Evolutionary conservation across 2,329 filamentous ascomycete genomes (phyloP), one percentile per base, ranked within the genome.

Genomic region (Karstenula rhodostoma): DNA sequence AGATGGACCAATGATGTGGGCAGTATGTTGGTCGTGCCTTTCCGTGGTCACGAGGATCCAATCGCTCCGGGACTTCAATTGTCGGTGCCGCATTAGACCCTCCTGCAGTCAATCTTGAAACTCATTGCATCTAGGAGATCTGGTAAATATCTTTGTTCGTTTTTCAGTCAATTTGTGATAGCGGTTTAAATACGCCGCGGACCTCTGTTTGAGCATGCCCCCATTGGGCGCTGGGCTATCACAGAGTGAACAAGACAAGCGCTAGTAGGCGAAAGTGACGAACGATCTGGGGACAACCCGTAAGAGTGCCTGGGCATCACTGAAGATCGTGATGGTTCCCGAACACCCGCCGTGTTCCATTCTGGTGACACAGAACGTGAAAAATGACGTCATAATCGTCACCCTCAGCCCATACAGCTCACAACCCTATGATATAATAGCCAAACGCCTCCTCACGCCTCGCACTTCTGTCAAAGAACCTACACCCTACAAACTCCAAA

Each of bases 371-470:
- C 0, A 40, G 12, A 17, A n/a, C 17, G 17, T 42, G 51, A 23
- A 33, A 50, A 37, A 57, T 57, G 55, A 57, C 46, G 55, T 57
- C 44, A 57, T 33, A 9, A 4, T 43, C 51, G 51, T 54, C 51
- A 54, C 51, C 22, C 37, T 54, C 37, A 57, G 32, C 22, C 35
- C 19, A 40, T 25, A 2, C 19, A 29, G 3, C n/a, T 27, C 22
- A 15, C 23, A 50, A 22, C 42, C 46, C 25, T 43, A 47, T 29
- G 37, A 57, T n/a, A 23, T 32, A 32, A 32, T 32, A 10, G 19
- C 10, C 42, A 1, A 44, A 23, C 42, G 19, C n/a, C 42, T 44
- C 42, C 42, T 5, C n/a, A 22, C 23, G 6, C 19, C 22, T 15
- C 4, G 15, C 17, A 44, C 19, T 12, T n/a, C 19, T 23, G 7